phyloP scores from a whole-genome alignment of 2,329 filamentous ascomycete genomes.

The Triangularia verruculosa region DNA sequence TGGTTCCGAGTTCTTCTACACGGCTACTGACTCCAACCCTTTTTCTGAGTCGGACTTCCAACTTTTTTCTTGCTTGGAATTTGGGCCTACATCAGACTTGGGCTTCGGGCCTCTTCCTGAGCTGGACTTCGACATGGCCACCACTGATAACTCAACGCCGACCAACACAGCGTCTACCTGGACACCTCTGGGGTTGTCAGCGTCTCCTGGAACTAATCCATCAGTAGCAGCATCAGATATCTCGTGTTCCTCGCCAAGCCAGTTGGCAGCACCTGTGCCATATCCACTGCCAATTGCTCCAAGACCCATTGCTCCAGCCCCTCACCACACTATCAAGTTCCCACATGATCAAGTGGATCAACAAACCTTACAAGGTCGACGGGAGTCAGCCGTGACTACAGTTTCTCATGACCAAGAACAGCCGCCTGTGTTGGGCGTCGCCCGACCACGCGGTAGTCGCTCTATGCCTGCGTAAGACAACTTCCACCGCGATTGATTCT shows the following conservation, averaged over 20 bases:
- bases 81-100: too few relatives aligned
- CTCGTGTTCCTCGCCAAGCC: neutral
- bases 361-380: neutral
- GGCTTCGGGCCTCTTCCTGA: neutral
- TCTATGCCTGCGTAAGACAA: neutral
- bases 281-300: neutral
- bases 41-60: neutral
- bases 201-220: too few relatives aligned
- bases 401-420: too few relatives aligned
- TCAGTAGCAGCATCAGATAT: neutral
- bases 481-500: too few relatives aligned
- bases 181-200: neutral
- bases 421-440: neutral
- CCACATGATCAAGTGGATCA: neutral
- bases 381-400: too few relatives aligned
- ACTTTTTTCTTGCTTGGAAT: too few relatives aligned
- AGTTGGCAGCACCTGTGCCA: neutral
- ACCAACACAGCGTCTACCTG: neutral
- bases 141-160: too few relatives aligned
- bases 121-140: neutral
- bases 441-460: neutral
- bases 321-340: neutral
- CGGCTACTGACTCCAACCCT: too few relatives aligned
- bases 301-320: neutral
- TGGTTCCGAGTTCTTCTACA: too few relatives aligned